Evolutionary conservation across 225 moss, liverwort and hornwort genomes (phyloP), one percentile per base, ranked within the genome.

Genomic region (Sphagnum contortum): DNA sequence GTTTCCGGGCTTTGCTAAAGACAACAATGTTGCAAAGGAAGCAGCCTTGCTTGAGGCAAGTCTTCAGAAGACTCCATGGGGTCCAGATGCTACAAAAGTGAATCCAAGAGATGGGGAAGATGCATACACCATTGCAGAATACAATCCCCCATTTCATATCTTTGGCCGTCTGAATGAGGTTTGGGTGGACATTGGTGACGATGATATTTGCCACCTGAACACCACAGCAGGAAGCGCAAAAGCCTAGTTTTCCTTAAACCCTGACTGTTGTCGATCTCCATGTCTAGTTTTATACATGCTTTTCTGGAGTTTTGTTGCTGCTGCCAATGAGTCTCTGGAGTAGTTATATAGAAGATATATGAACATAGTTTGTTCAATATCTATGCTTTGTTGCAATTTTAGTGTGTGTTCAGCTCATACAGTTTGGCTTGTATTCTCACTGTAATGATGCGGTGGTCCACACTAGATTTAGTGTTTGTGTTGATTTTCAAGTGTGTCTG

Each of bases 41-140:
- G 85, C 85, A 53, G 79, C 75, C 61, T 72, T 68, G 45, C 55
- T 86, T 64, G 73, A 81, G 3, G 48, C 4, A 9, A 79, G 74
- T 65, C 57, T 86, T 10, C 4, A 47, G 7, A 61, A 69, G 8
- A 67, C 78, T 4, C 73, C 70, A 3, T 62, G 68, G 50, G 64
- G 58, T 48, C 59, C 68, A 48, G 61, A 78, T 62, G 69, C 76
- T 9, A 76, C 70, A 7, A 73, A 71, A 55, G 66, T 69, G 45
- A 46, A 69, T 3, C 44, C 54, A 7, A 45, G 54, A 3, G 52
- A 10, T 8, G 82, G 79, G 4, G 5, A 49, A 59, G 79, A 75
- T 70, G 76, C 85, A 3, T 86, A 86, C 51, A 74, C 73, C 29
- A 75, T 86, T 67, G 85, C 85, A 12, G 82, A 86, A 70, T 86